Percentiles rank a stretch among this genome's conserved stretches.
Evolutionary conservation across 805 yeast species (phyloP).

Genomic region (Allodekkera sacchari): DNA sequence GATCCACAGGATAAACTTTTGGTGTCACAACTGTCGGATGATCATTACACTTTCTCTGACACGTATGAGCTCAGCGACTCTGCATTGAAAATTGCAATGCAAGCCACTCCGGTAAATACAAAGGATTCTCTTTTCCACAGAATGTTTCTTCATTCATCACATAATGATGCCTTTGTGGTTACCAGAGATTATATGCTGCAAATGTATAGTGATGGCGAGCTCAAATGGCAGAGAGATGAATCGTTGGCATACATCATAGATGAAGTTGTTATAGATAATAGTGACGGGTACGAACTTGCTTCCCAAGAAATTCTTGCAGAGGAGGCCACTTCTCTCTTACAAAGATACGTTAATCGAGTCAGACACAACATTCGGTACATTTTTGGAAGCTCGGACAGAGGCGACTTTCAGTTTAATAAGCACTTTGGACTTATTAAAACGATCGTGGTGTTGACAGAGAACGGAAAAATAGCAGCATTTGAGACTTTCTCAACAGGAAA

Average conservation of each 20-base stretch:
- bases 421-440: constrained; percentile 41
- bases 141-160: too few species aligned
- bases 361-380: constrained; percentile 19
- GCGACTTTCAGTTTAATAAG: constrained; percentile 10
- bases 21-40: too few species aligned
- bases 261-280: constrained; percentile 22
- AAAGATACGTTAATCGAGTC: constrained; percentile 25
- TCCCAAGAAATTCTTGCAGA: constrained; percentile 20
- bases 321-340: constrained; percentile 23
- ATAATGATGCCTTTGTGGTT: constrained; percentile 9
- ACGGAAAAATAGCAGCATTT: constrained; percentile 35
- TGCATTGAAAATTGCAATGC: too few species aligned
- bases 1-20: too few species aligned
- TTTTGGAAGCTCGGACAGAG: constrained; percentile 9
- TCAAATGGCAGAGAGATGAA: constrained; percentile 37
- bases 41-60: too few species aligned
- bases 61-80: too few species aligned
- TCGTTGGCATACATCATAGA: constrained; percentile 31
- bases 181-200: constrained; percentile 10
- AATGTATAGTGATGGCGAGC: constrained; percentile 15
- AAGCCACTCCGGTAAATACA: too few species aligned
- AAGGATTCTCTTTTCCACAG: too few species aligned
- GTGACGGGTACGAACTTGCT: constrained; percentile 12
- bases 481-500: constrained; percentile 18
- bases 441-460: constrained; percentile 31